A percentile compares a stretch with the other conserved stretches of the same genome.
Evolutionary conservation across 2,329 filamentous ascomycete species (phyloP).

Genomic region (Ceratocystis colombiana): DNA sequence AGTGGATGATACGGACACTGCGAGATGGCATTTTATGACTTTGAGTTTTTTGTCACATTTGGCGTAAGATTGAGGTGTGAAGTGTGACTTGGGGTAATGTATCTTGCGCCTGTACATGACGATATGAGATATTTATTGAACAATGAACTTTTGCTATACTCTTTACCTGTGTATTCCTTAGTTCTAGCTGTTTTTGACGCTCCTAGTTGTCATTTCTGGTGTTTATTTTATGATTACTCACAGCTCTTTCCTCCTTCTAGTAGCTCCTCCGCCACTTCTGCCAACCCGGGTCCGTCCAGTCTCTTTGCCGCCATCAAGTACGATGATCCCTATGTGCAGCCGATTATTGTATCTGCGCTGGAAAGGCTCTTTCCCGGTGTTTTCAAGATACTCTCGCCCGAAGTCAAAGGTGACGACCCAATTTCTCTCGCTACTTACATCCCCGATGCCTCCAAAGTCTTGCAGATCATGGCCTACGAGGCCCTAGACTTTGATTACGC

Average conservation of each 20-base stretch:
- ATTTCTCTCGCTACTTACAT: slow-evolving; percentile 35
- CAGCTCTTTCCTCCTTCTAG: neutral
- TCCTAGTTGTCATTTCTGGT: neutral
- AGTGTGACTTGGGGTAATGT: neutral
- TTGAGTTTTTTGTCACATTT: neutral
- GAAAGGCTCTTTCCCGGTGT: slow-evolving; percentile 50
- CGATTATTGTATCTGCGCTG: slow-evolving; percentile 68
- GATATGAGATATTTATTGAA: slow-evolving; percentile 18
- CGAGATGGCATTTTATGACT: neutral
- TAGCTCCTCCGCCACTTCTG: neutral
- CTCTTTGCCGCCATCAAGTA: slow-evolving; percentile 40
- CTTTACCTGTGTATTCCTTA: neutral
- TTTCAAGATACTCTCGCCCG: slow-evolving; percentile 38
- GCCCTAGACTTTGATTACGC: slow-evolving; percentile 72
- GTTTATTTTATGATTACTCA: slow-evolving; percentile 6
- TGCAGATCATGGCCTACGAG: slow-evolving; percentile 84
- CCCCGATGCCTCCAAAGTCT: slow-evolving; percentile 38
- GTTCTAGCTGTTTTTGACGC: neutral
- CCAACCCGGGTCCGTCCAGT: neutral
- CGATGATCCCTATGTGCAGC: slow-evolving; percentile 81
- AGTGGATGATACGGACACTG: slow-evolving; percentile 4
- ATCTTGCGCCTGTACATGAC: slow-evolving; percentile 14
- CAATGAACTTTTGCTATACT: neutral
- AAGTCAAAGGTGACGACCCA: slow-evolving; percentile 29
- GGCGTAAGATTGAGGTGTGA: neutral